These are phyloP conservation scores for Russula sp. DNA, from an alignment of 768 basidiomycete genomes.

Conservation along the genomic window DNA sequence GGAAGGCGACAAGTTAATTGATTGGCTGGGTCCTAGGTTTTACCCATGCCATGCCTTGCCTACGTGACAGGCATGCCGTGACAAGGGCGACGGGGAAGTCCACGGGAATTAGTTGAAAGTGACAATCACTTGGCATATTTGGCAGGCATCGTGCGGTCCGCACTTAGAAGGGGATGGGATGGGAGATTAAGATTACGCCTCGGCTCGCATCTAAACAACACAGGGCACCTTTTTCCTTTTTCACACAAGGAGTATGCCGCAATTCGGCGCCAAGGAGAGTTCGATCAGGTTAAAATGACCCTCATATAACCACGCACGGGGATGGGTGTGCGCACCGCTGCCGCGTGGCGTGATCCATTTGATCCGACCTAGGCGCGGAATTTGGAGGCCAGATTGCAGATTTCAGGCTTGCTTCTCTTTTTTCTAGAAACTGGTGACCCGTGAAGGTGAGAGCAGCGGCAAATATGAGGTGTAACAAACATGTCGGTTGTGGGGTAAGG, in stretches of 20 bases:
- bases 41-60: neutral
- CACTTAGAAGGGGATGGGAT: neutral
- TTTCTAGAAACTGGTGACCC: neutral
- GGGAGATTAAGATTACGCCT: constrained; percentile 9
- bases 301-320: neutral
- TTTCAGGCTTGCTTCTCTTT: neutral
- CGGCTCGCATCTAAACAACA: neutral
- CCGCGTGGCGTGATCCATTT: neutral
- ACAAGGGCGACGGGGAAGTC: neutral
- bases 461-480: no score
- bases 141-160: neutral
- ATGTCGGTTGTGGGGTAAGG: no score
- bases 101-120: constrained; percentile 2
- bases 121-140: neutral
- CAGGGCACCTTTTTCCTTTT: neutral
- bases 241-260: neutral
- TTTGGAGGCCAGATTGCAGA: neutral
- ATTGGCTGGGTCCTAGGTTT: neutral
- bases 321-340: neutral
- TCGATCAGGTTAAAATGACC: neutral
- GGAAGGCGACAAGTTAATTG: neutral
- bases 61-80: constrained; percentile 13
- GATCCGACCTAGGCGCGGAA: constrained; percentile 1
- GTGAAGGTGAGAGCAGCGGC: no score
- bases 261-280: neutral